phyloP scores from a whole-genome alignment of 1,284 basidiomycete species.

The Apiotrichum brassicae region DNA sequence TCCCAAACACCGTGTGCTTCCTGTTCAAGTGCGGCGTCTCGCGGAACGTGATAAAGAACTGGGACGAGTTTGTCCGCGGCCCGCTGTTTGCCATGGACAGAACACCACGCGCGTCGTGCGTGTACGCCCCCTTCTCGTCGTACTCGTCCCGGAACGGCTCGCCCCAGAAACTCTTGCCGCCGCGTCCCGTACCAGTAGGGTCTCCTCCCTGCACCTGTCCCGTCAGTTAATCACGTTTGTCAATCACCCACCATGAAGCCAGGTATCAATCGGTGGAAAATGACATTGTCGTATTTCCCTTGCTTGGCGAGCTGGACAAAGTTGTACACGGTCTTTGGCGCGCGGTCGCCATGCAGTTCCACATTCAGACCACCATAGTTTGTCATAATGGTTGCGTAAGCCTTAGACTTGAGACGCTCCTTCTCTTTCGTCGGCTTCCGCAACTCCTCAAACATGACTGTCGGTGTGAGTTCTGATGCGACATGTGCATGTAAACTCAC shows the following conservation, averaged over 20 bases:
- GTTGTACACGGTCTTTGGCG: slow-evolving; percentile 96
- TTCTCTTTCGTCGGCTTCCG: slow-evolving; percentile 79
- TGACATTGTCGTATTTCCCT: slow-evolving; percentile 75
- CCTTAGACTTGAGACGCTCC: slow-evolving; percentile 78
- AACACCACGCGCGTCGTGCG: slow-evolving; percentile 71
- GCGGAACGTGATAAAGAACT: slow-evolving; percentile 85
- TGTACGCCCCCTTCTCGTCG: slow-evolving; percentile 72
- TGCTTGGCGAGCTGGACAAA: slow-evolving; percentile 84
- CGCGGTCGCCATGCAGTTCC: slow-evolving; percentile 70
- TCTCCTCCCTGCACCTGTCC: slow-evolving; percentile 86
- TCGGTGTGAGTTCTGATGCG: background rate
- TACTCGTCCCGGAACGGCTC: slow-evolving; percentile 92
- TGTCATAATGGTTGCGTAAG: slow-evolving; percentile 84
- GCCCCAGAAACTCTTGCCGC: slow-evolving; percentile 91
- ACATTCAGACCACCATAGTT: slow-evolving; percentile 83
- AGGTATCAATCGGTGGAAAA: slow-evolving; percentile 88
- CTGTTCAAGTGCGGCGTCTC: slow-evolving; percentile 63
- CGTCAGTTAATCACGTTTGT: background rate
- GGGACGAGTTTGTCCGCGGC: slow-evolving; percentile 57
- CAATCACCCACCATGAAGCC: slow-evolving; percentile 80
- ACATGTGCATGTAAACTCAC: slow-evolving; percentile 41
- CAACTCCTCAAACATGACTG: slow-evolving; percentile 83
- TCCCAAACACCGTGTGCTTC: slow-evolving; percentile 86
- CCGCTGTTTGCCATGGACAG: slow-evolving; percentile 91
- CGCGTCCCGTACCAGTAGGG: slow-evolving; percentile 89